Conservation (phyloP, 2,329 filamentous ascomycete species). For the Colletotrichum musae region DNA sequence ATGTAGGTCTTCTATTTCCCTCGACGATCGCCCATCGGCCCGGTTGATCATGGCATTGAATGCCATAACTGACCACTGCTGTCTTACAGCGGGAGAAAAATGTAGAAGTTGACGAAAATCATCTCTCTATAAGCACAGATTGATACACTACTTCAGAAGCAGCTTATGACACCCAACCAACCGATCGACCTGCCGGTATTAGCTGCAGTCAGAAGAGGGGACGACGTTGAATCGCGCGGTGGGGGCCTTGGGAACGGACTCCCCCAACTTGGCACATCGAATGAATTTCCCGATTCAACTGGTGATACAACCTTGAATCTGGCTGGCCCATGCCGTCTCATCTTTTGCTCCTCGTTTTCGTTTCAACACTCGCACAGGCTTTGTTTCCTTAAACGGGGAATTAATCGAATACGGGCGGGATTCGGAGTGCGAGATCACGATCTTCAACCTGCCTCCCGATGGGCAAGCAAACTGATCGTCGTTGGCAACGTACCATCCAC, state of each 20-base stretch:
- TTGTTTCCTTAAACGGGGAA: conserved; percentile 23
- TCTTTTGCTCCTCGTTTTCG: conserved; percentile 26
- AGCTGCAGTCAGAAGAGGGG: too few relatives aligned
- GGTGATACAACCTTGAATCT: conserved; percentile 28
- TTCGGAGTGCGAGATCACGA: not conserved
- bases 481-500: not conserved
- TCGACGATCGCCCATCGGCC: not conserved
- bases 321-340: conserved; percentile 27
- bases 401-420: not conserved
- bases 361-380: conserved; percentile 30
- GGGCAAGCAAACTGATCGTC: not conserved
- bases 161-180: too few relatives aligned
- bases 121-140: too few relatives aligned
- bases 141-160: too few relatives aligned
- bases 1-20: not conserved
- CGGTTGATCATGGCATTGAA: not conserved
- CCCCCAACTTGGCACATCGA: conserved; percentile 18
- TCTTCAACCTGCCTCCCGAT: not conserved
- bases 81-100: not conserved
- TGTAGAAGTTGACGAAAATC: too few relatives aligned
- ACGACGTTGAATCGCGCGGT: too few relatives aligned
- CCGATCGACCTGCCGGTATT: too few relatives aligned
- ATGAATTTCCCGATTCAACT: conserved; percentile 28
- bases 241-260: conserved; percentile 9
- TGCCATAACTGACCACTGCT: not conserved